These are phyloP conservation scores for Talaromyces islandicus DNA, from an alignment of 2,329 filamentous ascomycete genomes.

Conservation along the genomic window DNA sequence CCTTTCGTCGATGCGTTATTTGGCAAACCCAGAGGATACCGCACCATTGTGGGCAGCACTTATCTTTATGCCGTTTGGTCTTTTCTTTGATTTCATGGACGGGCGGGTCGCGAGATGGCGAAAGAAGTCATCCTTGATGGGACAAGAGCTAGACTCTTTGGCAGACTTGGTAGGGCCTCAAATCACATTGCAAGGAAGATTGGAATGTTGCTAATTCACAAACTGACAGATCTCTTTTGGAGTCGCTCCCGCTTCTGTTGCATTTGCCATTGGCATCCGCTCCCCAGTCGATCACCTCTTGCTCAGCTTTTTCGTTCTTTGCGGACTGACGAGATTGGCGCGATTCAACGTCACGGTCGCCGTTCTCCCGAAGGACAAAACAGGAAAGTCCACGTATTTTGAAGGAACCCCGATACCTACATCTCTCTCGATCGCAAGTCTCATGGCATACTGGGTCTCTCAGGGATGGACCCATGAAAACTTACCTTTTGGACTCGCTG, in stretches of 20 bases:
- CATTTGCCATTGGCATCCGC: slow-evolving; percentile 83
- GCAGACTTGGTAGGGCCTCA: slow-evolving; percentile 71
- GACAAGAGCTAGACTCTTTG: slow-evolving; percentile 91
- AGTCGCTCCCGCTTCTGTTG: slow-evolving; percentile 77
- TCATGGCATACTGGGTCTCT: slow-evolving; percentile 87
- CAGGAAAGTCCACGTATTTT: slow-evolving; percentile 90
- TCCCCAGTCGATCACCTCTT: slow-evolving; percentile 74
- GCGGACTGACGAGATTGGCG: slow-evolving; percentile 85
- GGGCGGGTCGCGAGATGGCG: slow-evolving; percentile 95
- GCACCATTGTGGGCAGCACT: slow-evolving; percentile 76
- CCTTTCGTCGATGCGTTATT: slow-evolving; percentile 89
- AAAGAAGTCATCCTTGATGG: slow-evolving; percentile 95
- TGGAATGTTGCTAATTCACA: background rate
- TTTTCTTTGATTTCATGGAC: slow-evolving; percentile 98
- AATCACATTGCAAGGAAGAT: background rate
- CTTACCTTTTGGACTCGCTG: slow-evolving; percentile 69
- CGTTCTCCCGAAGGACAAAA: slow-evolving; percentile 82
- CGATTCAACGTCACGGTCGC: slow-evolving; percentile 96
- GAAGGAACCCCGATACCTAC: slow-evolving; percentile 96
- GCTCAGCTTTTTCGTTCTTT: slow-evolving; percentile 86
- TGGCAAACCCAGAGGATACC: slow-evolving; percentile 61
- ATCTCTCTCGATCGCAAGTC: slow-evolving; percentile 67
- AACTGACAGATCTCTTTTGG: slow-evolving; percentile 79
- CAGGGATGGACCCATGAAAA: slow-evolving; percentile 72
- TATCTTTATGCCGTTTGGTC: slow-evolving; percentile 78